phyloP scores from a whole-genome alignment of 331 rosid species.

The Pyracantha coccinea region DNA sequence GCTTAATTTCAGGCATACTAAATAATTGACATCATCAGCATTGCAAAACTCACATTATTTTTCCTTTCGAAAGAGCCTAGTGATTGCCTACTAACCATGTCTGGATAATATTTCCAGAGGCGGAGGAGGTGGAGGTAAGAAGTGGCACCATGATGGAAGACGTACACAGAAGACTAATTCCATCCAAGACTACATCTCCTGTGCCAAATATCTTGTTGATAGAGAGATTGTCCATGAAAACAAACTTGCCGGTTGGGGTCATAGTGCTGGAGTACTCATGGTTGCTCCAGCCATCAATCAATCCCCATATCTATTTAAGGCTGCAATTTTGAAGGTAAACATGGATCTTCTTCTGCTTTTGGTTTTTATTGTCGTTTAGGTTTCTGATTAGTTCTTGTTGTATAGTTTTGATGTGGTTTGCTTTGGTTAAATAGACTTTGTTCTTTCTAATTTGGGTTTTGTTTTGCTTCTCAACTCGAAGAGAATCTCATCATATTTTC shows the following conservation, averaged over 20 bases:
- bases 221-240: conserved; percentile 55
- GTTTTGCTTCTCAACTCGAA: neutral
- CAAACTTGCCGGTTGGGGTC: conserved; percentile 83
- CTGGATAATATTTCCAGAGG: conserved; percentile 52
- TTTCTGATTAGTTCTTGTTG: conserved; percentile 12
- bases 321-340: conserved; percentile 74
- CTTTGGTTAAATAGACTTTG: conserved; percentile 7
- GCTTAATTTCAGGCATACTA: neutral
- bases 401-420: conserved; percentile 5
- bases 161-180: conserved; percentile 58
- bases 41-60: neutral
- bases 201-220: conserved; percentile 74
- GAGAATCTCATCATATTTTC: neutral
- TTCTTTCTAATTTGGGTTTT: neutral
- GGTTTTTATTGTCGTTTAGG: neutral
- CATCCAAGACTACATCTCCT: conserved; percentile 66
- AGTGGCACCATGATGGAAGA: conserved; percentile 82
- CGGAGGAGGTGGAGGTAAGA: conserved; percentile 88
- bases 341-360: neutral
- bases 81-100: neutral
- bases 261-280: conserved; percentile 89
- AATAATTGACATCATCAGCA: neutral
- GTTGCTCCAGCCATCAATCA: conserved; percentile 82
- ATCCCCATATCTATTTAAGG: conserved; percentile 67
- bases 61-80: neutral